Base-by-base conservation (phyloP, 2,329 filamentous ascomycete genomes). In the Ophiostoma sp. region DNA sequence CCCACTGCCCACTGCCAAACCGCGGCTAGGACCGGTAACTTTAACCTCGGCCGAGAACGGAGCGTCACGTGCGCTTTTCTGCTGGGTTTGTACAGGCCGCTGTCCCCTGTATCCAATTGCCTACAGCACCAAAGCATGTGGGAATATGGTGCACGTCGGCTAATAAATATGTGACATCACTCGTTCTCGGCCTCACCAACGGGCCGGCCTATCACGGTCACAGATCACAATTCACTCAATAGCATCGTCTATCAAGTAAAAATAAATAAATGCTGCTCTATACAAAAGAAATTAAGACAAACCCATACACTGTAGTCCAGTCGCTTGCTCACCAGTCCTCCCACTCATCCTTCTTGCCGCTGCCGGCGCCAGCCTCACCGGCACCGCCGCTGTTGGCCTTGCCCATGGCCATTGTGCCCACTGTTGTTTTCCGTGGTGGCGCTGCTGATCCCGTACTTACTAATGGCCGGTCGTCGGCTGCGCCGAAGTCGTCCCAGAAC, bases 401-500 rank as follows among this genome's bases (percentile, higher is more conserved):
- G 45, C 83, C 83, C 83, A 87, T 86, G 27, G 85, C 85, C 69
- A 83, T 81, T 27, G 85, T 87, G 44, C 85, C 85, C 70, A 87
- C 85, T 2, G 84, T 80, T 73, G 71, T 69, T 71, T 74, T 75
- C 69, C 79, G 78, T 74, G 67, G 18, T 12, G 69, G 49, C 8
- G 58, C 66, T 84, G 81, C 79, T 88, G 76, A 27, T 14, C 16
- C 72, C 80, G 78, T n/a, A 36, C 63, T 38, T 69, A 67, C 70
- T 79, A 77, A 38, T 2, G 63, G 52, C 74, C 85, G 81, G 79
- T 89, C 85, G 0, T 87, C 89, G 40, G 89, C 78, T 41, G 85
- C 86, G 0, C 92, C 89, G 78, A 98, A 97, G 73, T 90, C 89
- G 76, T 97, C 93, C 93, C 93, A 97, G 79, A 97, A 97, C 73